Conservation (phyloP, 2,329 filamentous ascomycete genomes). For the Pseudocercospora pini-densiflorae region DNA sequence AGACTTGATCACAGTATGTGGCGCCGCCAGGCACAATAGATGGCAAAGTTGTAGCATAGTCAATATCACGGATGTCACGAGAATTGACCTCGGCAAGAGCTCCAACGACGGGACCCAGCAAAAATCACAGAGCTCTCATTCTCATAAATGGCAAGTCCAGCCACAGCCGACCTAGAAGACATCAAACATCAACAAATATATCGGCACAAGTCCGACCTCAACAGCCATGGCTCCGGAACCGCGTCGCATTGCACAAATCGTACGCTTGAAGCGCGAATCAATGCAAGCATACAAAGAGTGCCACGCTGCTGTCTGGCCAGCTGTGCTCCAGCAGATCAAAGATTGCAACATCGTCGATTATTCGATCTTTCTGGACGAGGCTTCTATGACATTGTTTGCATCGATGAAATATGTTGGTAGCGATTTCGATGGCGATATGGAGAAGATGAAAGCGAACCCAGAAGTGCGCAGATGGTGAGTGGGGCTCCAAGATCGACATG, state of each 20-base stretch:
- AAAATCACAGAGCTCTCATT: neutral
- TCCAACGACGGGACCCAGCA: neutral
- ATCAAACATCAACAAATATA: neutral
- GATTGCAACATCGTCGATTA: conserved; percentile 77
- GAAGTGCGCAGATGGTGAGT: conserved; percentile 79
- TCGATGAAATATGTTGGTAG: conserved; percentile 79
- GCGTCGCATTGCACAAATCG: conserved; percentile 70
- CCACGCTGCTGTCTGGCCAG: conserved; percentile 76
- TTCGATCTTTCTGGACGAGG: conserved; percentile 71
- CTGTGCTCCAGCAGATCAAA: conserved; percentile 73
- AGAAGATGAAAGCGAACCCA: conserved; percentile 71
- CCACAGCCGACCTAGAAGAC: neutral
- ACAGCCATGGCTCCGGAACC: conserved; percentile 27
- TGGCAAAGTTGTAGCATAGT: neutral
- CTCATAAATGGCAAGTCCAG: neutral
- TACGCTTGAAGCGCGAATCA: conserved; percentile 70
- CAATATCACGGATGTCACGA: neutral
- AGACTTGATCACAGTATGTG: neutral
- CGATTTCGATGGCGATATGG: conserved; percentile 76
- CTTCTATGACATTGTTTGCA: conserved; percentile 69
- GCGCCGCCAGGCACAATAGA: neutral
- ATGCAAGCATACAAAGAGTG: conserved; percentile 73
- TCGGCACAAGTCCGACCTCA: neutral
- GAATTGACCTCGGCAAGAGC: neutral
- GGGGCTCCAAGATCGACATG: conserved; percentile 73